Base-by-base conservation (phyloP, 2,329 filamentous ascomycete species). In the Fusarium cicatricum region DNA sequence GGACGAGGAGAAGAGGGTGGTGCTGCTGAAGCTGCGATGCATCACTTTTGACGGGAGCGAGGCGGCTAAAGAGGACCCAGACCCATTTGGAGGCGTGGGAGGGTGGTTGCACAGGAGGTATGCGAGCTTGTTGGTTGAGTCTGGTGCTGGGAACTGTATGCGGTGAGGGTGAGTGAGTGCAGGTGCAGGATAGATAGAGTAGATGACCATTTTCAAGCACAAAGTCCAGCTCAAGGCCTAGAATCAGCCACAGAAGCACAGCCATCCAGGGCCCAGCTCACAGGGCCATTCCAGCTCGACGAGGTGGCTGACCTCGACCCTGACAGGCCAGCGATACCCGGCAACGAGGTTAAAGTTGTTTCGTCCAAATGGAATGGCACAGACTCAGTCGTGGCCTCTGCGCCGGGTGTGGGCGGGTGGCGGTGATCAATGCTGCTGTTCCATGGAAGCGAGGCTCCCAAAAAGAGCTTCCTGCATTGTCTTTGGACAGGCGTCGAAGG, bases 61-160 rank as follows among this genome's bases (percentile, higher is more conserved):
- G 10, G 33, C 29, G 5, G 59, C 64, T 8, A 59, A 48, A 21
- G 41, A 59, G 4, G 11, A 41, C 14, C 45, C 56, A 1, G 59
- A 64, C 14, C 64, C 62, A 1, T 59, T 65, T 23, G 56, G 53
- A 0, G 62, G 64, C 0, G 11, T 67, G 10, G 46, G 12, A 5
- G 62, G 59, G n/a, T 67, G 62, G 55, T 32, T 67, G 12, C 64
- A 67, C 10, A 41, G 33, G 11, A 36, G 44, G 6, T 67, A 67
- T 47, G 38, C 64, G 1, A 51, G 32, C 6, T 32, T 67, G 10
- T 12, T 67, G 1, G 48, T 65, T 5, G 61, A 67, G 39, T 52
- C 64, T 3, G 64, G 32, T 74, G 53, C 51, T 0, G 59, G 42
- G 9, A 53, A 67, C 11, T 65, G 64, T 14, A 31, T 53, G 7